Evolutionary conservation across 495 filamentous ascomycete species (phyloP), one percentile per base, ranked within the genome.

Genomic region (Ascobolus immersus): DNA sequence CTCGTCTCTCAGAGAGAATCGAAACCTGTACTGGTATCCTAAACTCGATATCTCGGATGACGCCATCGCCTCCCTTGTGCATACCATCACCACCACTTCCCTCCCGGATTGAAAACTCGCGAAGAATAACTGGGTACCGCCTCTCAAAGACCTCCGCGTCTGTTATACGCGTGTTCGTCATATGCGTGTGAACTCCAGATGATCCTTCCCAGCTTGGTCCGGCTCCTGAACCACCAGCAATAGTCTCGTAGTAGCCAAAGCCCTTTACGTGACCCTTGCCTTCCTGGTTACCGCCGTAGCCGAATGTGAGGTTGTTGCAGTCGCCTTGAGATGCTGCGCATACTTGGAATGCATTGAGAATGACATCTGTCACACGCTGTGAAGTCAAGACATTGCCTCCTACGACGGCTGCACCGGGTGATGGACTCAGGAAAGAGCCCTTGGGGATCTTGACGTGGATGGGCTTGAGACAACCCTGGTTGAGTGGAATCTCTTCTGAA

Each of bases 151-250:
- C 69, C 43, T 96, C 86, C 0, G 78, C 63, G 54, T 96, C 86
- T 1, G 86, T 96, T 48, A 94, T 94, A 1, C 86, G 69, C 4
- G 86, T 96, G 52, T 96, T 96, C n/a, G 86, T 96, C 84, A 94
- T 96, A 53, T 94, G 84, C 14, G 71, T 73, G 49, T 96, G 86
- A 28, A 94, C 78, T 27, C 86, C 86, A 32, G 65, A 72, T 5
- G 80, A 80, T 28, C 86, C 86, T 34, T 77, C 64, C 86, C 86
- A 96, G 22, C 64, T 63, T 1, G 75, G 66, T 0, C 84, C 82
- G 0, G 86, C 86, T 33, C 86, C 86, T 41, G 69, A 75, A 6
- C 86, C 86, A 17, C 86, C 86, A 2, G 84, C 80, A 47, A 93
- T 91, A 1, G 82, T 93, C 55, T 93, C 82, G 55, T 94, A 94